phyloP scores from a whole-genome alignment of 306 rosid species.

The Styphnolobium japonicum region DNA sequence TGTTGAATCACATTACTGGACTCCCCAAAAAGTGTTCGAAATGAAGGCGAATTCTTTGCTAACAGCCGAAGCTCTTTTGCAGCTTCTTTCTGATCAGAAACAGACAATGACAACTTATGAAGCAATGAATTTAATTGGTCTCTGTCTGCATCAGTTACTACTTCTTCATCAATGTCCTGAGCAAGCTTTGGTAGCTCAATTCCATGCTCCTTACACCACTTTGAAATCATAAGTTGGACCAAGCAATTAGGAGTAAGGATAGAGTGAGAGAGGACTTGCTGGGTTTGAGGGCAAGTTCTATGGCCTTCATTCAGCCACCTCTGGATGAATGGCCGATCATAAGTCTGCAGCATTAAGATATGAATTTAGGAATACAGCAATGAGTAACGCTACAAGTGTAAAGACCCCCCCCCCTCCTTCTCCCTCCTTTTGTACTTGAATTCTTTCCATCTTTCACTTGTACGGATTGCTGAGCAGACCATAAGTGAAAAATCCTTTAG shows the following conservation, averaged over 20 bases:
- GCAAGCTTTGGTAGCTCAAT: constrained; percentile 28
- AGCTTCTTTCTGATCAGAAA: constrained; percentile 42
- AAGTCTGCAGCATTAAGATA: constrained; percentile 42
- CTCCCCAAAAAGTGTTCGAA: constrained; percentile 32
- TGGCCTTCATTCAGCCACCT: constrained; percentile 44
- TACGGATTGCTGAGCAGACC: neutral
- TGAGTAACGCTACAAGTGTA: neutral
- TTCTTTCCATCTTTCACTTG: neutral
- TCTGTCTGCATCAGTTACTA: constrained; percentile 1
- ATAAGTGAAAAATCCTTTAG: neutral
- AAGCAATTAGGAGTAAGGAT: constrained; percentile 40
- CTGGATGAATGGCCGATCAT: constrained; percentile 42
- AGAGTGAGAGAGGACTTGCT: constrained; percentile 36
- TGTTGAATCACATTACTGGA: constrained; percentile 22
- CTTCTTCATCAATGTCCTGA: constrained; percentile 12
- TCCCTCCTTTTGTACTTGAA: neutral
- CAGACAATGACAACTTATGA: constrained; percentile 34
- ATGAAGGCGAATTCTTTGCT: constrained; percentile 28
- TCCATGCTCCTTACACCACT: constrained; percentile 44
- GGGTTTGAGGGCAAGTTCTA: constrained; percentile 38
- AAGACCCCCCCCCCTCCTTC: neutral
- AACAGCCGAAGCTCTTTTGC: constrained; percentile 51
- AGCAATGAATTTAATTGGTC: constrained; percentile 34
- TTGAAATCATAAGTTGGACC: constrained; percentile 37
- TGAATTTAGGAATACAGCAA: neutral